Base-by-base conservation (phyloP, 345 rosid species). In the Hirschfeldia incana region DNA sequence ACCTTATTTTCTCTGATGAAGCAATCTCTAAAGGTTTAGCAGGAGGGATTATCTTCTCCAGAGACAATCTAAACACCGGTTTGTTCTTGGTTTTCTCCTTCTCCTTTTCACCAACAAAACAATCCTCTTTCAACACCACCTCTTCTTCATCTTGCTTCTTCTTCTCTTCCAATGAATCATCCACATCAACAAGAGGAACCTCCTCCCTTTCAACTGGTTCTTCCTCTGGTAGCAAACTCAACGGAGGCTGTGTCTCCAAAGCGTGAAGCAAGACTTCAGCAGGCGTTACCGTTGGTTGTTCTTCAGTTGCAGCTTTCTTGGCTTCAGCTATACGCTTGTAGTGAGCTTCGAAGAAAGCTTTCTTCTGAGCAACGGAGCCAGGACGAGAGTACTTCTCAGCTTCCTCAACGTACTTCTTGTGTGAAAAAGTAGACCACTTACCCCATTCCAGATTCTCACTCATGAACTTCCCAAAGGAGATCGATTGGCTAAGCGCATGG, bases 361-460 rank as follows among this genome's bases (percentile, higher is more conserved):
- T 89, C 85, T 88, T 89, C 77, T 90, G 90, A 3, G 97, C 97
- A 76, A 92, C 97, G 30, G 94, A 90, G 36, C 97, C 97, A 32
- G 94, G 93, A 75, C 88, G 88, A 1, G 97, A 83, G 55, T 83
- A 86, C 30, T 86, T 88, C 88, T 92, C 94, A 8, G 91, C 97
- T 78, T 92, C 97, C 80, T 92, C 97, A 4, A 92, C 90, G 69
- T 90, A 86, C 62, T 89, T 87, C 69, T 87, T 88, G 67, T 90
- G 94, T 37, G 91, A 85, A 77, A 92, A 92, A 4, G 84, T 77
- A 70, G 97, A 92, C 97, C 97, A 92, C 78, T 92, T 92, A 21
- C 92, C 98, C 98, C 98, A 92, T 44, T 93, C 89, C 16, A 92
- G 81, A 61, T 95, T 84, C 78, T 94, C 98, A 8, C 93, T 83